Conservation (phyloP, 1,284 basidiomycete species). For the Ustilago hordei region DNA sequence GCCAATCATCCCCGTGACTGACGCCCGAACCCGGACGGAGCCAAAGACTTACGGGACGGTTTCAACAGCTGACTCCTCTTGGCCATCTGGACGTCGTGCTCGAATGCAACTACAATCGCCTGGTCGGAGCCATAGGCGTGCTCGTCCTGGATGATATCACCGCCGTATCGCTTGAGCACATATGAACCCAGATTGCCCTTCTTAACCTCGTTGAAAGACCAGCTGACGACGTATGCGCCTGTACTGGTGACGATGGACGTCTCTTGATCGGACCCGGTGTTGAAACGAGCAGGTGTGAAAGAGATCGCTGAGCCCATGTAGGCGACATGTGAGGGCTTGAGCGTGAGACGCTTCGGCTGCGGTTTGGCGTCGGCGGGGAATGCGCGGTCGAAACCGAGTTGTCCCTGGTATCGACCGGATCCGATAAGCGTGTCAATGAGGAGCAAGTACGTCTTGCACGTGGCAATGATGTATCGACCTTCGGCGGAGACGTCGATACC, state of each 20-base stretch:
- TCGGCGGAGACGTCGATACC: constrained; percentile 94
- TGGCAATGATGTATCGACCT: constrained; percentile 95
- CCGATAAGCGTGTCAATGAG: constrained; percentile 96
- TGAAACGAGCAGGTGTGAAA: constrained; percentile 96
- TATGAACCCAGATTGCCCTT: constrained; percentile 89
- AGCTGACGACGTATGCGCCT: constrained; percentile 85
- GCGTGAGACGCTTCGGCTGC: constrained; percentile 86
- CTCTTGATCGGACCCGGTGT: constrained; percentile 82
- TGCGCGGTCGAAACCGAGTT: constrained; percentile 89
- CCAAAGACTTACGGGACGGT: constrained; percentile 80
- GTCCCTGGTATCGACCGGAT: constrained; percentile 86
- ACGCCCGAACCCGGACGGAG: constrained; percentile 45
- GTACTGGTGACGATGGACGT: constrained; percentile 96
- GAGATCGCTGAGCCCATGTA: constrained; percentile 91
- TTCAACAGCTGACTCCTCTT: constrained; percentile 91
- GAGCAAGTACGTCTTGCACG: constrained; percentile 92
- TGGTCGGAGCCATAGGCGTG: constrained; percentile 80
- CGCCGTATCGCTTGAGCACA: constrained; percentile 83
- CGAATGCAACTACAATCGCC: constrained; percentile 90
- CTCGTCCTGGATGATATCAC: constrained; percentile 57
- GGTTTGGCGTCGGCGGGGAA: constrained; percentile 97
- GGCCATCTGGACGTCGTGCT: constrained; percentile 91
- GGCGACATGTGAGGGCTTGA: constrained; percentile 91
- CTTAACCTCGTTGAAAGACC: constrained; percentile 95
- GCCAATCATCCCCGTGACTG: constrained; percentile 21